Base-by-base conservation (phyloP, 1,139 yeast genomes). In the Debaryomyces fabryi region DNA sequence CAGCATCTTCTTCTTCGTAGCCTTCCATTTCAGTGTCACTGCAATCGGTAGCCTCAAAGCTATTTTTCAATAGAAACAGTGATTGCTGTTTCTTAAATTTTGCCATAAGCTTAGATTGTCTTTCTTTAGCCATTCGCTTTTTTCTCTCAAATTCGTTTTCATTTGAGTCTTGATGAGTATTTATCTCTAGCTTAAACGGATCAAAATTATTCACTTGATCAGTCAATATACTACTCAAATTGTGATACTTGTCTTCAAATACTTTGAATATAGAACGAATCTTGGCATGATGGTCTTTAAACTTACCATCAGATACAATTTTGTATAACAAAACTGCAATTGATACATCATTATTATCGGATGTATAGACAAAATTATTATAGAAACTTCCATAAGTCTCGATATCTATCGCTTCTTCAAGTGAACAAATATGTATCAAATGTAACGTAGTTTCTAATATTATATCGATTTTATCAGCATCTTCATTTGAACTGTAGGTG, bases 21-120 rank as follows among this genome's bases (percentile, higher is more conserved):
- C 68, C 65, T 46, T 69, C 76, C 68, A 73, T 72, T 38, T 74
- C 79, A 7, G 63, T 61, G 35, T 72, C 79, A 42, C 67, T 64
- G 39, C 58, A 41, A 30, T 68, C 72, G n/a, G 51, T 55, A 21
- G 56, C 53, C 10, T 65, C 71, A 40, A 66, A 67, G 1, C 68
- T 71, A 42, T 71, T 67, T 13, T 81, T 79, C 52, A 80, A 78
- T 47, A 86, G 79, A 65, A 92, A 92, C 66, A 75, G 78, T 13
- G 79, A 70, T 60, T 91, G 97, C 58, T 90, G 96, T 55, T 81
- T 82, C 51, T 84, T 84, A 66, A 93, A 83, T 54, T 86, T 90
- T 1, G 85, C 90, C 79, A 92, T 67, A 40, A 92, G 76, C 58
- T 83, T 87, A 7, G 79, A 81, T 59, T 86, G 89, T 54, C 96